phyloP scores from a whole-genome alignment of 192 early-diverging fungal species.

The Backusella mclennaniae region DNA sequence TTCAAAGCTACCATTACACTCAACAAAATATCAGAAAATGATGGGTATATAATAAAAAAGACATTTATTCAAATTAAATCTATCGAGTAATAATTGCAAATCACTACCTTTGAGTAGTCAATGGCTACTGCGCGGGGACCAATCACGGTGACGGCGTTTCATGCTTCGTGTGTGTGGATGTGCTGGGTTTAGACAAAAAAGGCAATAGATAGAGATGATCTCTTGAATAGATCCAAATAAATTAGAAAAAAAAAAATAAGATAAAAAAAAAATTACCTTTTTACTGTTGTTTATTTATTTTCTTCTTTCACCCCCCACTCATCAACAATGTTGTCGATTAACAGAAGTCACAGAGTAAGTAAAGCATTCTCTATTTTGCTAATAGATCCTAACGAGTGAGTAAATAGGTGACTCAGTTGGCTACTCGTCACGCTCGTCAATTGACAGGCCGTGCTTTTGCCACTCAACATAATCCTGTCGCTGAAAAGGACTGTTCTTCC shows the following conservation, averaged over 20 bases:
- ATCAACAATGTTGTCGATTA: not conserved
- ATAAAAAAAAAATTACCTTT: constrained; percentile 7
- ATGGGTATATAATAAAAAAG: too few relatives aligned
- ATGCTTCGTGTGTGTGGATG: not conserved
- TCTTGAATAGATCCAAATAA: constrained; percentile 6
- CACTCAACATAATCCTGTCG: constrained; percentile 28
- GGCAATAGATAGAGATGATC: constrained; percentile 7
- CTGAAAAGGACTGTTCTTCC: constrained; percentile 40
- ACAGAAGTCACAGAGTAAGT: constrained; percentile 16
- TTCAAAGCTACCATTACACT: too few relatives aligned
- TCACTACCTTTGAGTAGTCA: not conserved
- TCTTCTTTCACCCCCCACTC: constrained; percentile 9
- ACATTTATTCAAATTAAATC: not conserved
- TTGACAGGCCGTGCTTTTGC: constrained; percentile 16
- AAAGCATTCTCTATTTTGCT: not conserved
- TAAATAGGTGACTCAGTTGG: constrained; percentile 4
- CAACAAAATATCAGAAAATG: too few relatives aligned
- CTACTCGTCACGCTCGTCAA: not conserved
- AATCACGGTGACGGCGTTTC: not conserved
- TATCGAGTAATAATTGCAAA: not conserved
- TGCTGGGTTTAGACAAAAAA: not conserved
- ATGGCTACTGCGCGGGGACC: not conserved
- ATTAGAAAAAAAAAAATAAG: not conserved
- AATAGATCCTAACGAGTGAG: not conserved
- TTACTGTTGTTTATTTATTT: not conserved